Evolutionary conservation across 345 rosid species (phyloP).

Genomic region (Combretum micranthum): DNA sequence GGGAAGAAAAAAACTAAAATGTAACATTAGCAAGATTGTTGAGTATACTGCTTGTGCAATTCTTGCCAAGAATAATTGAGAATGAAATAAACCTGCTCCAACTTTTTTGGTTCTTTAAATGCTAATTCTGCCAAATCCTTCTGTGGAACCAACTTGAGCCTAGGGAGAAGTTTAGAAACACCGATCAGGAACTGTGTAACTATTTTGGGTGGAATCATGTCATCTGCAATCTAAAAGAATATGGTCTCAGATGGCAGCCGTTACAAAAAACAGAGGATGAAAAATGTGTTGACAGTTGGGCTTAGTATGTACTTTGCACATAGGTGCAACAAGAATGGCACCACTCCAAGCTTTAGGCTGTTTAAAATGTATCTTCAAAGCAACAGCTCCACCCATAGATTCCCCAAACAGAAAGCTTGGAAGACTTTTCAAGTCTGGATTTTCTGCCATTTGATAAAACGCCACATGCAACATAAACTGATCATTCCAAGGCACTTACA

Average conservation of each 20-base stretch:
- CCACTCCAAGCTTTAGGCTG: conserved; percentile 88
- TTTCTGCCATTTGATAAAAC: conserved; percentile 24
- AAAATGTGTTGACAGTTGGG: background rate
- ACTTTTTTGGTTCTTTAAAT: conserved; percentile 57
- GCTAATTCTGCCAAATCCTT: conserved; percentile 80
- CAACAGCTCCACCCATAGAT: conserved; percentile 98
- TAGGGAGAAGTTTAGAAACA: conserved; percentile 68
- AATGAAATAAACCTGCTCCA: conserved; percentile 42
- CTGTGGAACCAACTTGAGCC: conserved; percentile 77
- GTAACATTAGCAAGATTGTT: background rate
- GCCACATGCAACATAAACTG: background rate
- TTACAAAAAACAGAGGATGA: background rate
- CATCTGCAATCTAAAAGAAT: conserved; percentile 68
- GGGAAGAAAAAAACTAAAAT: background rate
- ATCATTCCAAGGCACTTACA: background rate
- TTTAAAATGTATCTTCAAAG: conserved; percentile 76
- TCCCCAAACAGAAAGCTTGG: conserved; percentile 88
- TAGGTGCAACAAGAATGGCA: conserved; percentile 83
- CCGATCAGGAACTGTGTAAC: conserved; percentile 59
- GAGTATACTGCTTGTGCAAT: no score
- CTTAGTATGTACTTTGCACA: conserved; percentile 74
- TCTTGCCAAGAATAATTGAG: conserved; percentile 4
- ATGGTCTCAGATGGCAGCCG: background rate
- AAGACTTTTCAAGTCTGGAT: conserved; percentile 40
- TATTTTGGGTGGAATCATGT: conserved; percentile 63